These are phyloP conservation scores for Phytophthora hibernalis DNA, from an alignment of 352 stramenopile species.

Conservation along the genomic window DNA sequence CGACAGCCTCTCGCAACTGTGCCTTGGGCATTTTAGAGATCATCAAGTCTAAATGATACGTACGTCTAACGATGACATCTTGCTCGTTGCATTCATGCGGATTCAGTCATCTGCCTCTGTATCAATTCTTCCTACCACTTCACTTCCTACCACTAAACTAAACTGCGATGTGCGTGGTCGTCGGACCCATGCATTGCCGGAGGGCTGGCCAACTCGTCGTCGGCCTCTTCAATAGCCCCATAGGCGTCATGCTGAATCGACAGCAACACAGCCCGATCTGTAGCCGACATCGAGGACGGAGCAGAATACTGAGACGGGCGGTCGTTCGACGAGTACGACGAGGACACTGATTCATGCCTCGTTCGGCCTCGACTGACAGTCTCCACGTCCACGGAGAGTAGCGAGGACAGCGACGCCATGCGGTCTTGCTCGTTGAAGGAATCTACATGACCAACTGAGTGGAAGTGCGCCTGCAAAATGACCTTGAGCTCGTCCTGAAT, in stretches of 20 bases:
- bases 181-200: constrained; percentile 35
- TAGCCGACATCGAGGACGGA: constrained; percentile 44
- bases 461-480: constrained; percentile 58
- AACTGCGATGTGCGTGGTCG: constrained; percentile 43
- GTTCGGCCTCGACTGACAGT: constrained; percentile 33
- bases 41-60: constrained; percentile 29
- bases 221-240: constrained; percentile 43
- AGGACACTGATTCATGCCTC: constrained; percentile 48
- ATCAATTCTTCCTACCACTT: constrained; percentile 22
- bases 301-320: constrained; percentile 40
- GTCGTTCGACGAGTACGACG: constrained; percentile 55
- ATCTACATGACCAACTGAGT: constrained; percentile 47
- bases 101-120: background rate
- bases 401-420: constrained; percentile 56
- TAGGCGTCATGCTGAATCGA: constrained; percentile 45
- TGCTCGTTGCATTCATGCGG: constrained; percentile 15
- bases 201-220: constrained; percentile 44
- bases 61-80: constrained; percentile 21
- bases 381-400: constrained; percentile 47
- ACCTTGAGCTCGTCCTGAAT: constrained; percentile 69
- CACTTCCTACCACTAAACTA: constrained; percentile 26
- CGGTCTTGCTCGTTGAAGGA: constrained; percentile 51
- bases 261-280: constrained; percentile 47
- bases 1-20: background rate
- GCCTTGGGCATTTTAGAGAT: constrained; percentile 23